Evolutionary conservation across 73 alveolate species (phyloP), one percentile per base, ranked within the genome.

Genomic region (Paramecium pentaurelia): DNA sequence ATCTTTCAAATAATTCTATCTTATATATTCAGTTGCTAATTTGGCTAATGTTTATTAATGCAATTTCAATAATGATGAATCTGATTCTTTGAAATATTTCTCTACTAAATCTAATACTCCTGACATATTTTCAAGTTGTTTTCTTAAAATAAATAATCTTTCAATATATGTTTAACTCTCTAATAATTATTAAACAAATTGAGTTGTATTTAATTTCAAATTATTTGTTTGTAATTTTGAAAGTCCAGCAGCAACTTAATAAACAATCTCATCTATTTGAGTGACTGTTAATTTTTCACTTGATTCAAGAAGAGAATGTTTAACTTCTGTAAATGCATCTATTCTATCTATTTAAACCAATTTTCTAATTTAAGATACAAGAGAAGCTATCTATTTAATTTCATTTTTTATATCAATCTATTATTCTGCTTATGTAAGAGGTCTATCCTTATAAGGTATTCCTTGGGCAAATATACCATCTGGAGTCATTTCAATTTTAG

Each of bases 381-480:
- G 47, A 9, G 60, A 73, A 37, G 42, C n/a, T 73, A 73, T 73
- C 87, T 30, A 8, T 73, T 27, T 58, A 40, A 73, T 18, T 73
- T 73, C 87, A 73, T 73, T 36, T 20, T 73, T 30, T 8, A 38
- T 73, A 20, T 73, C 60, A 9, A 73, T 37, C 18, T 38, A 11
- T 36, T 2, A 32, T 73, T 73, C 87, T 37, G 87, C 87, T 73
- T 32, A 20, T 12, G 58, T 73, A 2, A 73, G 47, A 22, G 87
- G 87, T 73, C 87, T 11, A 73, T 73, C 87, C 40, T 73, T 73
- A 18, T 73, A 73, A 10, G 87, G 87, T 30, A 73, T n/a, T 20
- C 87, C 87, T 73, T 73, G 8, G 6, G 87, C 87, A 40, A 73
- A 73, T 20, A 73, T 73, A 16, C 87, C 87, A 73, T 73, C 60